Base-by-base conservation (phyloP, 108 stramenopile species). In the Mayamaea pseudoterrestris region DNA sequence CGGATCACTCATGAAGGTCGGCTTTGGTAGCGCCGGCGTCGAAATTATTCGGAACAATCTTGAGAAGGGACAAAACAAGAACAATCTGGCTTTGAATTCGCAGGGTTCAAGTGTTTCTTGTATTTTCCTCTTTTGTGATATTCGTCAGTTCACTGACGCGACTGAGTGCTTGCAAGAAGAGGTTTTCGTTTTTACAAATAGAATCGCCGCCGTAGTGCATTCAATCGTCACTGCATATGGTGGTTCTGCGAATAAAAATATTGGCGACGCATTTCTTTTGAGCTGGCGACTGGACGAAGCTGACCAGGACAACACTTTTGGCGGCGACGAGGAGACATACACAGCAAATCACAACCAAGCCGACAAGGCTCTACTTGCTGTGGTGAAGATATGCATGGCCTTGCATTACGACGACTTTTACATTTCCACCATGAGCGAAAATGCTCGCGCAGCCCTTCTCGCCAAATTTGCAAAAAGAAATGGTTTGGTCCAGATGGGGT, bases 121-220 rank as follows among this genome's bases (percentile, higher is more conserved):
- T 32, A 83, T 96, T 34, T 96, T 94, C 54, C 61, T 90, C 26
- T 96, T 96, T 44, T 96, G 93, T 57, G 95, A 96, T 58, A 90
- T 96, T 49, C 72, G 95, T 41, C 76, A 80, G 41, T 96, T 94
- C 58, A 96, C 93, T 9, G 93, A 94, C 68, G 85, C 87, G 20
- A 95, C 94, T 2, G 94, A 95, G 55, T 81, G 76, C 39, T 60
- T 94, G 22, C 89, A 90, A 62, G 95, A 96, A 60, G 91, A 94
- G 47, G 93, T 96, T 3, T 94, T 96, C 66, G 76, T 90, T 0
- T 96, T 94, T 66, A 93, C 93, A 11, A 96, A 96, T 55, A 66
- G 73, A 40, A 85, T 96, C 57, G 95, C 91, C 2, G 70, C 66
- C 2, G 85, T 96, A 18, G 83, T 96, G 20, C 95, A 96, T 50